phyloP scores from a whole-genome alignment of 164 flowering plant genomes.

The Hamamelis virginiana region DNA sequence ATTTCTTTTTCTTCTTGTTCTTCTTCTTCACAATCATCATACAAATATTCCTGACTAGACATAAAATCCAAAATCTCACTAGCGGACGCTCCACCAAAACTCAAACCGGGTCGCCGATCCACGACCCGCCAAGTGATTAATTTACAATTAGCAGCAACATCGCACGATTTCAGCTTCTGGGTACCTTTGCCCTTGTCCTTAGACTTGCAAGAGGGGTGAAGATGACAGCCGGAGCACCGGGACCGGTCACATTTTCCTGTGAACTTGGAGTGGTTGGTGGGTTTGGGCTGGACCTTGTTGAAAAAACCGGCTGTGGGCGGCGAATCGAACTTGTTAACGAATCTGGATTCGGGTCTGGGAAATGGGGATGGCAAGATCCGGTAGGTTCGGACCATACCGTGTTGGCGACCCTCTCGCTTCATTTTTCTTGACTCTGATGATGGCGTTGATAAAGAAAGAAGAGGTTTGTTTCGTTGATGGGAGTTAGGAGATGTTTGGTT shows the following conservation, averaged over 20 bases:
- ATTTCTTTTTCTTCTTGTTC: conserved; percentile 3
- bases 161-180: conserved; percentile 32
- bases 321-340: conserved; percentile 30
- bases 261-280: conserved; percentile 85
- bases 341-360: conserved; percentile 28
- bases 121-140: conserved; percentile 33
- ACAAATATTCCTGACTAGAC: not conserved
- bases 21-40: conserved; percentile 14
- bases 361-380: conserved; percentile 31
- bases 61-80: conserved; percentile 33
- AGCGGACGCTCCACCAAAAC: conserved; percentile 41
- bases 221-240: conserved; percentile 46
- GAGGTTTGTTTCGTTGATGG: too few relatives aligned
- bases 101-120: conserved; percentile 26
- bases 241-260: conserved; percentile 56
- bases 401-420: conserved; percentile 84
- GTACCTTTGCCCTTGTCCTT: conserved; percentile 60
- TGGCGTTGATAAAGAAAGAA: not conserved
- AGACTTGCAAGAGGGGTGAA: conserved; percentile 49
- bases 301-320: conserved; percentile 60
- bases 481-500: too few relatives aligned
- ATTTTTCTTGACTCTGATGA: too few relatives aligned
- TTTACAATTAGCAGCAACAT: conserved; percentile 21
- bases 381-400: conserved; percentile 55
- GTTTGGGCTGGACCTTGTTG: conserved; percentile 58